Evolutionary conservation across 345 rosid species (phyloP).

Genomic region (Hevea brasiliensis): DNA sequence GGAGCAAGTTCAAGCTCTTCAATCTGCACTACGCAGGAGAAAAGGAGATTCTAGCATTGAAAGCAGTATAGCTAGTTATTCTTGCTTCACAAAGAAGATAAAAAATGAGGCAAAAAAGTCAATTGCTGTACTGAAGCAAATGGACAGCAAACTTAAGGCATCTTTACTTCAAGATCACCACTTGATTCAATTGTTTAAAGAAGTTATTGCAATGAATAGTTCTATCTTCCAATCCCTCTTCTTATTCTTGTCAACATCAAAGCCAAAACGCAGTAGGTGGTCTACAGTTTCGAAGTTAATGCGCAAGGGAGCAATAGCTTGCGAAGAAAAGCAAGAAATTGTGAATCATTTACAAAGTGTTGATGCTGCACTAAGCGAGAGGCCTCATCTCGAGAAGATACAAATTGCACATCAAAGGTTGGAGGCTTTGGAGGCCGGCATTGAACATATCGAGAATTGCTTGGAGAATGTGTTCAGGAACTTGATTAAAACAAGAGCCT

Average conservation of each 20-base stretch:
- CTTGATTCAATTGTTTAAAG: constrained; percentile 43
- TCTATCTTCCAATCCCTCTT: constrained; percentile 50
- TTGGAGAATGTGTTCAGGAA: constrained; percentile 56
- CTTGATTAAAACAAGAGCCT: constrained; percentile 59
- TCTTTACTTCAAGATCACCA: constrained; percentile 34
- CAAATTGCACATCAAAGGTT: constrained; percentile 36
- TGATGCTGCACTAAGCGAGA: constrained; percentile 31
- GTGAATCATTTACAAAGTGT: constrained; percentile 46
- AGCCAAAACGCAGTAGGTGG: constrained; percentile 47
- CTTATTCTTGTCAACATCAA: constrained; percentile 39
- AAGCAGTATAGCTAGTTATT: constrained; percentile 27
- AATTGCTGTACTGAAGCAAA: constrained; percentile 48
- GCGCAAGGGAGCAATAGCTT: constrained; percentile 32
- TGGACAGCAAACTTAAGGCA: constrained; percentile 30
- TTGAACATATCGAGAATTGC: constrained; percentile 49
- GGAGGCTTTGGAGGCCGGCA: constrained; percentile 43
- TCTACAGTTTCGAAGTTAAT: constrained; percentile 46
- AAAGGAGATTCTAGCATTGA: constrained; percentile 40
- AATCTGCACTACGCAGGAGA: constrained; percentile 58
- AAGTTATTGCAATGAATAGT: constrained; percentile 36
- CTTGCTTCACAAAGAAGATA: constrained; percentile 49
- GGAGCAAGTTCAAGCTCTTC: constrained; percentile 53
- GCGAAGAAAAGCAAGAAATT: constrained; percentile 36
- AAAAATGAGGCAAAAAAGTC: constrained; percentile 53
- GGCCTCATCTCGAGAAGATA: constrained; percentile 25